phyloP scores from a whole-genome alignment of 192 early-diverging fungal genomes.

The Spizellomyces sp. region DNA sequence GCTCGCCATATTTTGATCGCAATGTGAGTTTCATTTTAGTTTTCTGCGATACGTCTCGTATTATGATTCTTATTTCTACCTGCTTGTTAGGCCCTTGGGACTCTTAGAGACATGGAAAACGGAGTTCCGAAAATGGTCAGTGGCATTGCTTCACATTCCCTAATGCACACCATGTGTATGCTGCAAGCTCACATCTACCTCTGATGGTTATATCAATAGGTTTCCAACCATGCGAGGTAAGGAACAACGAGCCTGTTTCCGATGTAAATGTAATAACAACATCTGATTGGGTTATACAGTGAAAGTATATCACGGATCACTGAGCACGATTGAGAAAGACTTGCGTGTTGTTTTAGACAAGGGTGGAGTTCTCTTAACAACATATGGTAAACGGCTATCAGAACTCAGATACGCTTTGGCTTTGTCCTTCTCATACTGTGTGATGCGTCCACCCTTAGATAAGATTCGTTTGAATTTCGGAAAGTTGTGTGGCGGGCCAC shows the following conservation, averaged over 20 bases:
- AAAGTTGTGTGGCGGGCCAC: not conserved
- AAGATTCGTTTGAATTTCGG: constrained; percentile 13
- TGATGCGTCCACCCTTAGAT: not conserved
- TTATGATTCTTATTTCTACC: not conserved
- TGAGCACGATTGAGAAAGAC: constrained; percentile 14
- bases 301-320: constrained; percentile 26
- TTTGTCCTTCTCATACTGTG: not conserved
- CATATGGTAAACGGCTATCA: constrained; percentile 9
- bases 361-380: constrained; percentile 31
- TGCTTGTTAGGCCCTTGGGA: constrained; percentile 7
- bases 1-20: constrained; percentile 24
- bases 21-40: constrained; percentile 1
- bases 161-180: not conserved
- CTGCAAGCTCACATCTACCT: too few species aligned
- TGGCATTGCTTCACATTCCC: not conserved
- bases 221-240: constrained; percentile 18
- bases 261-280: too few species aligned
- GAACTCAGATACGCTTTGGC: not conserved
- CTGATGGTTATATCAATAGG: not conserved
- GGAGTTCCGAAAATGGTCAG: constrained; percentile 20
- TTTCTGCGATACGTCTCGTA: not conserved
- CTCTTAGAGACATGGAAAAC: constrained; percentile 29
- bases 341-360: constrained; percentile 22
- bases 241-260: too few species aligned
- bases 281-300: not conserved